Evolutionary conservation across 352 stramenopile genomes (phyloP).

Genomic region (Globisporangium sylvaticum): DNA sequence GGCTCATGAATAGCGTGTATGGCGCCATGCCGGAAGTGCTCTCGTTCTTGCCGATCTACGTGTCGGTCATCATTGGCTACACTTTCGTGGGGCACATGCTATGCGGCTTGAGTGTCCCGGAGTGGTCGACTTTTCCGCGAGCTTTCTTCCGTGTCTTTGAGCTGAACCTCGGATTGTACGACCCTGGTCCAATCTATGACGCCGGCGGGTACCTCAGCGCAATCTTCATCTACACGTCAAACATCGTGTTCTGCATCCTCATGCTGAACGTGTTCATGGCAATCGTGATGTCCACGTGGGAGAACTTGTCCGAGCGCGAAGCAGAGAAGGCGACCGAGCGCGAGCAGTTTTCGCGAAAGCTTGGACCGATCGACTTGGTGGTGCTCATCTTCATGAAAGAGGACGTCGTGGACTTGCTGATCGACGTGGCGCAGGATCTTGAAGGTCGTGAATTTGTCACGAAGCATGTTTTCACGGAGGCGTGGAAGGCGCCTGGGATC

Average conservation of each 20-base stretch:
- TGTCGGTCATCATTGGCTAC: conserved; percentile 57
- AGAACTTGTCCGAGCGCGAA: conserved; percentile 52
- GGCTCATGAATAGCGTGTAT: conserved; percentile 67
- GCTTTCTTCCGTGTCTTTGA: conserved; percentile 70
- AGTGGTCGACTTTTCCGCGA: conserved; percentile 59
- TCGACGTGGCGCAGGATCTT: conserved; percentile 47
- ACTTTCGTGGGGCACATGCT: conserved; percentile 73
- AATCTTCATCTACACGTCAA: conserved; percentile 70
- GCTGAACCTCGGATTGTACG: conserved; percentile 69
- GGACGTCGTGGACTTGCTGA: conserved; percentile 53
- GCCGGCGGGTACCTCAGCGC: conserved; percentile 53
- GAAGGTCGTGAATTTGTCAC: conserved; percentile 36
- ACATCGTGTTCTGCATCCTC: conserved; percentile 68
- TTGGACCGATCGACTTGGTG: conserved; percentile 37
- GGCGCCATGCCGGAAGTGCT: conserved; percentile 69
- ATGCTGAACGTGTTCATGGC: conserved; percentile 81
- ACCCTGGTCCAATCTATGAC: conserved; percentile 66
- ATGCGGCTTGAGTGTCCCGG: conserved; percentile 54
- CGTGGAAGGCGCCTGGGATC: conserved; percentile 33
- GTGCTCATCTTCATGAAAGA: conserved; percentile 57
- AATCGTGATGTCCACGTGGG: conserved; percentile 74
- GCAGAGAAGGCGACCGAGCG: conserved; percentile 41
- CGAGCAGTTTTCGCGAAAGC: conserved; percentile 35
- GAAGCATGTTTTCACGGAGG: conserved; percentile 30
- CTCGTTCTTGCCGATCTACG: conserved; percentile 68